These are phyloP conservation scores for Larix kaempferi DNA, from an alignment of 75 land plant genomes.

Conservation along the genomic window DNA sequence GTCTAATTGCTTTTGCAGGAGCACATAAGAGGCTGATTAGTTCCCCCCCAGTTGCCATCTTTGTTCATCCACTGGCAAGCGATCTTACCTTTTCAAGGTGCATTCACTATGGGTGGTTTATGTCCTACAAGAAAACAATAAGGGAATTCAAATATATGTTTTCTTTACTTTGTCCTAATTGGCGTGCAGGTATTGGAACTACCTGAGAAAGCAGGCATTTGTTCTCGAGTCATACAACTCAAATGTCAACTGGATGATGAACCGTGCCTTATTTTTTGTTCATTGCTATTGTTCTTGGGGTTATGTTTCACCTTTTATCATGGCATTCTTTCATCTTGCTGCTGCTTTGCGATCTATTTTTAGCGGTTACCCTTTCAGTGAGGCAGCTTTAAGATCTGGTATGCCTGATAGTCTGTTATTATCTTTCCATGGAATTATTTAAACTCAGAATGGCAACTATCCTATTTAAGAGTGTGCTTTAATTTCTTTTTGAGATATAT, in stretches of 20 bases:
- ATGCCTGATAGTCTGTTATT: not conserved
- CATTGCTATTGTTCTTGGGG: slow-evolving; percentile 98
- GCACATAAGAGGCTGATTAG: slow-evolving; percentile 73
- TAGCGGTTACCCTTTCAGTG: slow-evolving; percentile 21
- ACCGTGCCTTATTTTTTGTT: slow-evolving; percentile 74
- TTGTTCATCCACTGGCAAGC: slow-evolving; percentile 84
- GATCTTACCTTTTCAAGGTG: slow-evolving; percentile 75
- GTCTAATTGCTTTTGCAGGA: slow-evolving; percentile 36
- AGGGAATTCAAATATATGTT: not conserved
- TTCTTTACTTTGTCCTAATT: not conserved
- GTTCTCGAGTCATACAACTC: slow-evolving; percentile 91
- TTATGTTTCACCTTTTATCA: slow-evolving; percentile 74
- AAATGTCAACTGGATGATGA: slow-evolving; percentile 90
- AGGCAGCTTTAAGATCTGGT: slow-evolving; percentile 28
- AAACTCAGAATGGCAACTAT: not conserved
- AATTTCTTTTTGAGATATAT: not conserved
- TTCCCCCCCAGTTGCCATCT: slow-evolving; percentile 91
- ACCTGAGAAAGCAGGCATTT: slow-evolving; percentile 97
- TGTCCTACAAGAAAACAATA: not conserved
- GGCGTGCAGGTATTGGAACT: slow-evolving; percentile 91
- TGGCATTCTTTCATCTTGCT: slow-evolving; percentile 66
- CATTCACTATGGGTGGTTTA: not conserved
- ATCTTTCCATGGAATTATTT: not conserved
- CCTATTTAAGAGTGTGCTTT: not conserved
- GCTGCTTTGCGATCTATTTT: slow-evolving; percentile 40